These are phyloP conservation scores for Gamarada debralockiae DNA, from an alignment of 495 filamentous ascomycete species.

Conservation along the genomic window DNA sequence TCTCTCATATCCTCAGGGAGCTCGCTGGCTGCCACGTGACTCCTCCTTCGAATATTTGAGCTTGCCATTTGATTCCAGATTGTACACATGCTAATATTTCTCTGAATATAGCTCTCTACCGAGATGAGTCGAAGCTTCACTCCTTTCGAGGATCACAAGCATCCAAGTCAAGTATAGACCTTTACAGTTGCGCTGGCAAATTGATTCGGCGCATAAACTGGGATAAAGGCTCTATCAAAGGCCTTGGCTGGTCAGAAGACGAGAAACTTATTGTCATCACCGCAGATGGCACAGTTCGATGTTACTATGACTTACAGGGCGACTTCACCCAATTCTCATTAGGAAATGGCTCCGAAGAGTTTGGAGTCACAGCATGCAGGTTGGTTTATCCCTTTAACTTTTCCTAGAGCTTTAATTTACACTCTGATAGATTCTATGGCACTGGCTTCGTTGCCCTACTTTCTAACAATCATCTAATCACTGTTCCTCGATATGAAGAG, in stretches of 20 bases:
- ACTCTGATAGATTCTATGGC: slow-evolving; percentile 62
- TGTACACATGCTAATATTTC: no score
- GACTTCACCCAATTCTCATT: slow-evolving; percentile 97
- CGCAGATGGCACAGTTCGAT: slow-evolving; percentile 84
- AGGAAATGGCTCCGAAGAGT: slow-evolving; percentile 83
- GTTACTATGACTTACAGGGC: slow-evolving; percentile 86
- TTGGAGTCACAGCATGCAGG: slow-evolving; percentile 78
- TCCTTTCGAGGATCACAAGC: slow-evolving; percentile 67
- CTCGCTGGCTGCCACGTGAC: no score
- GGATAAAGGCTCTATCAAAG: slow-evolving; percentile 87
- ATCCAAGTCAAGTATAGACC: slow-evolving; percentile 80
- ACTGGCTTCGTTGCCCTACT: slow-evolving; percentile 91
- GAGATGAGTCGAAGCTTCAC: slow-evolving; percentile 81
- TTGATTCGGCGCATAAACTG: slow-evolving; percentile 67
- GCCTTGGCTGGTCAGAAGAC: slow-evolving; percentile 94
- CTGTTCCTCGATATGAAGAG: slow-evolving; percentile 85
- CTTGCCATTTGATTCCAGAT: no score
- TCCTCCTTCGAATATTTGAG: no score
- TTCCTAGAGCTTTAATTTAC: slow-evolving; percentile 4
- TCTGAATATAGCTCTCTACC: slow-evolving; percentile 69
- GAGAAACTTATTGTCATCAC: slow-evolving; percentile 89
- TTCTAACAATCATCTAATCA: slow-evolving; percentile 80
- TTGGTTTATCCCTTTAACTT: slow-evolving; percentile 9
- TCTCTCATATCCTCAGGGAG: no score
- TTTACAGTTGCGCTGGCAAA: slow-evolving; percentile 90